Percentiles rank a stretch among this genome's conserved stretches.
Conservation (phyloP, 768 basidiomycete species). For the Trametes maxima region DNA sequence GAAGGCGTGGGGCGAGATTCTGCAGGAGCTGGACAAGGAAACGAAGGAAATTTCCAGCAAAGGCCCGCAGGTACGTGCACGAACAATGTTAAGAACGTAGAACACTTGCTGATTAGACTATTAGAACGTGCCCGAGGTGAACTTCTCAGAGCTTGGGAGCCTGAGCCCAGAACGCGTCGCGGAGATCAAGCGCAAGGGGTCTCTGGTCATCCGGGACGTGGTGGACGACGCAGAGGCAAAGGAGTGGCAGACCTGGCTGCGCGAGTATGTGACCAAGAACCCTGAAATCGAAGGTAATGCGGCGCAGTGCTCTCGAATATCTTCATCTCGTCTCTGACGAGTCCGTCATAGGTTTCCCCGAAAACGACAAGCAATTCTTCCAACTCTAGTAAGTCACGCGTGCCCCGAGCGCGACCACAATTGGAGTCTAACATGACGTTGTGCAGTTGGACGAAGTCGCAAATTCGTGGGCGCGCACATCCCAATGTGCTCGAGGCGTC, state of each 20-base stretch:
- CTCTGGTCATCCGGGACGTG: slow-evolving; percentile 62
- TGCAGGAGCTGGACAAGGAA: slow-evolving; percentile 49
- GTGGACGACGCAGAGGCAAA: slow-evolving; percentile 58
- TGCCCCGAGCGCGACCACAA: no score
- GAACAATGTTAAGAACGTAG: not conserved
- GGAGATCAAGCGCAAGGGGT: slow-evolving; percentile 55
- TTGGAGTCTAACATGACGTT: not conserved
- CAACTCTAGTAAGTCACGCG: slow-evolving; percentile 58
- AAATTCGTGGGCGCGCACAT: slow-evolving; percentile 70
- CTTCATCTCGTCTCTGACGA: not conserved
- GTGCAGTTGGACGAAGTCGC: slow-evolving; percentile 50
- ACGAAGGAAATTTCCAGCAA: slow-evolving; percentile 47
- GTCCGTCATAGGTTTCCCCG: slow-evolving; percentile 48
- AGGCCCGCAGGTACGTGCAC: slow-evolving; percentile 50
- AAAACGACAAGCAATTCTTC: slow-evolving; percentile 70
- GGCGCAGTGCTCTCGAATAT: not conserved
- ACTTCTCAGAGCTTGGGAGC: slow-evolving; percentile 53
- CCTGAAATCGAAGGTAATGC: slow-evolving; percentile 53
- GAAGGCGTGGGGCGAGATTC: slow-evolving; percentile 59
- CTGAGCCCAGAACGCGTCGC: slow-evolving; percentile 49
- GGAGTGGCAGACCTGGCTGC: slow-evolving; percentile 58
- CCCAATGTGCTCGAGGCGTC: slow-evolving; percentile 61
- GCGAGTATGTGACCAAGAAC: slow-evolving; percentile 59
- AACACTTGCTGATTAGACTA: not conserved
- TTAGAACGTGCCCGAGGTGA: slow-evolving; percentile 64